Conservation (phyloP, 148 eudicot species). For the Vaccinium vitisidaea region DNA sequence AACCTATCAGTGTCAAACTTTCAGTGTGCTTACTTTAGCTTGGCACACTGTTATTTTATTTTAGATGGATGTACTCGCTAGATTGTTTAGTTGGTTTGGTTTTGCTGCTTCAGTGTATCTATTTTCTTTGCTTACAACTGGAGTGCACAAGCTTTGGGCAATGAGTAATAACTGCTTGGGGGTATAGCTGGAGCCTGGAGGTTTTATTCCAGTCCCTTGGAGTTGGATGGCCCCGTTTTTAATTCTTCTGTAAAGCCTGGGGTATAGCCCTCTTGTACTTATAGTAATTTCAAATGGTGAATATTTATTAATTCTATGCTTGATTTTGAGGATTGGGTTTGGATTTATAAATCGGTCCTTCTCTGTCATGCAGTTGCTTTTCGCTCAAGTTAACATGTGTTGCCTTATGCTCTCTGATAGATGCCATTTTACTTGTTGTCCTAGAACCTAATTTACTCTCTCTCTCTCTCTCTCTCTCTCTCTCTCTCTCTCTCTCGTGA, state of each 20-base stretch:
- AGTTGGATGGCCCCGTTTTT: not conserved
- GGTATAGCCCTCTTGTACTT: not conserved
- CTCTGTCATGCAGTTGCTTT: not conserved
- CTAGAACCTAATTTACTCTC: not conserved
- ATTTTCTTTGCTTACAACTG: not conserved
- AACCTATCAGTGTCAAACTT: not conserved
- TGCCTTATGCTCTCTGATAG: not conserved
- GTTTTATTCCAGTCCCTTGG: not conserved
- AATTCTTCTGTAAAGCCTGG: not conserved
- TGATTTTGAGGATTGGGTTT: not conserved
- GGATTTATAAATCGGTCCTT: not conserved
- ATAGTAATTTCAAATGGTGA: not conserved
- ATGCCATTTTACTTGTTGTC: not conserved
- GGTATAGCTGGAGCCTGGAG: not conserved
- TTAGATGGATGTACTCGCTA: not conserved
- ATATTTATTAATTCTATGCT: not conserved
- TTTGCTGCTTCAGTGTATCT: not conserved
- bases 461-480: no score
- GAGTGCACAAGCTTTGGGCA: not conserved
- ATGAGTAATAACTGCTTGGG: not conserved
- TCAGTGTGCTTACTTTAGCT: not conserved
- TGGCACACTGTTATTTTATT: not conserved
- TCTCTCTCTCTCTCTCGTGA: not conserved
- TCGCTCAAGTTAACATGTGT: not conserved
- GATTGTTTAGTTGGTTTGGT: not conserved